Conservation (phyloP, 2,329 filamentous ascomycete genomes). For the Penicillium sclerotigenum region DNA sequence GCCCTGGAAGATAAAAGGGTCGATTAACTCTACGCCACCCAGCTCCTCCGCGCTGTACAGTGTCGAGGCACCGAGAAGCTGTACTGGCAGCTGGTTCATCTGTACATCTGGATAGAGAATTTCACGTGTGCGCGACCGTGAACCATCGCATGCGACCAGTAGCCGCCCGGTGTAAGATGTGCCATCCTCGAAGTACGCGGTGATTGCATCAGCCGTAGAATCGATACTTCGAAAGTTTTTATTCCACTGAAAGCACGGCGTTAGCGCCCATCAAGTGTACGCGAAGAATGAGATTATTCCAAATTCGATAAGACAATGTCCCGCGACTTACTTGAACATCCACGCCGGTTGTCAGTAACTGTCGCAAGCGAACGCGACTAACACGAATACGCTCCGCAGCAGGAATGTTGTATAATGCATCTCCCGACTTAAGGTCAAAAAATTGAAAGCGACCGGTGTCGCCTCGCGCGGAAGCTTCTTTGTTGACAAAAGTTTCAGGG, state of each 20-base stretch:
- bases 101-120: constrained; percentile 26
- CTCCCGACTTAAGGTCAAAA: constrained; percentile 54
- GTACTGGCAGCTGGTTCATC: constrained; percentile 47
- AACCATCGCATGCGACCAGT: constrained; percentile 53
- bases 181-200: constrained; percentile 49
- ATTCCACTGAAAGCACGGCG: constrained; percentile 32
- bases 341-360: constrained; percentile 47
- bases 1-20: constrained; percentile 57
- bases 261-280: neutral
- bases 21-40: constrained; percentile 45
- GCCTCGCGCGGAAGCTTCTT: constrained; percentile 49
- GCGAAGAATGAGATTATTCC: too few relatives aligned
- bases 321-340: constrained; percentile 45
- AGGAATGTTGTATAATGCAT: constrained; percentile 46
- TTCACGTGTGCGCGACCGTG: constrained; percentile 45
- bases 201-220: constrained; percentile 37
- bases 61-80: constrained; percentile 49
- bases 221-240: constrained; percentile 38
- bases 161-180: constrained; percentile 43
- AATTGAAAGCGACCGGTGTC: constrained; percentile 53
- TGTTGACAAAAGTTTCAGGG: constrained; percentile 54
- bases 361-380: constrained; percentile 47
- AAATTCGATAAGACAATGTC: neutral
- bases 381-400: constrained; percentile 50
- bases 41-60: constrained; percentile 44